Percentiles rank a stretch among this genome's conserved stretches.
Evolutionary conservation across 495 filamentous ascomycete species (phyloP).

Genomic region (Immersiella caudata): DNA sequence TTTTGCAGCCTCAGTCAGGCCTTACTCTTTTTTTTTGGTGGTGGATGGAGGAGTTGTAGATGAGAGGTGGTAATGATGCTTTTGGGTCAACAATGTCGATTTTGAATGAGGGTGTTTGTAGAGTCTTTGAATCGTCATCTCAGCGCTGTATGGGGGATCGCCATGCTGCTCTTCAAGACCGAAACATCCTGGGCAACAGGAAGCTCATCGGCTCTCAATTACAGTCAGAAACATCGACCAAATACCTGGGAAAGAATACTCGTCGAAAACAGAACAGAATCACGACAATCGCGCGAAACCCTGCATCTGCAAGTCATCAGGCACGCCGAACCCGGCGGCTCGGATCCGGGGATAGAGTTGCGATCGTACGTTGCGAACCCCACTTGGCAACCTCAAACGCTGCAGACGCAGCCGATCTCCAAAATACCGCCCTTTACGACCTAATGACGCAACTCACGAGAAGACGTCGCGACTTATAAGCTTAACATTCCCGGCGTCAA

Average conservation of each 20-base stretch:
- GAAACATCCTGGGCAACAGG: too few relatives aligned
- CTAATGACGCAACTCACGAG: constrained; percentile 23
- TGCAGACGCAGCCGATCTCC: constrained; percentile 3
- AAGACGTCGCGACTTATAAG: neutral
- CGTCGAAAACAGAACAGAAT: neutral
- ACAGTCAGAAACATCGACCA: too few relatives aligned
- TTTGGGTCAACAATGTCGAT: too few relatives aligned
- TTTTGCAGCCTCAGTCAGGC: neutral
- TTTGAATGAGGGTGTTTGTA: too few relatives aligned
- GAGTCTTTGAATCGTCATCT: too few relatives aligned
- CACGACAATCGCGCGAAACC: neutral
- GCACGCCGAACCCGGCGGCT: neutral
- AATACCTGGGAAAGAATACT: neutral
- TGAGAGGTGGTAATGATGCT: too few relatives aligned
- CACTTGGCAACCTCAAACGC: neutral
- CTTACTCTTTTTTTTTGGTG: neutral
- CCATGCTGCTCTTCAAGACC: too few relatives aligned
- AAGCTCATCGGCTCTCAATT: too few relatives aligned
- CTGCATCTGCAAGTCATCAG: constrained; percentile 5
- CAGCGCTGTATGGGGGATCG: too few relatives aligned
- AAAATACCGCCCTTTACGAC: constrained; percentile 20
- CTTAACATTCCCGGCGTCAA: neutral
- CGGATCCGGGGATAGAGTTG: neutral
- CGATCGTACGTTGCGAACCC: constrained; percentile 4
- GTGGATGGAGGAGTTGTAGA: neutral